Percentiles rank a stretch among this genome's conserved stretches.
phyloP scores from a whole-genome alignment of 768 basidiomycete species.

The Plicaturopsis crispa region DNA sequence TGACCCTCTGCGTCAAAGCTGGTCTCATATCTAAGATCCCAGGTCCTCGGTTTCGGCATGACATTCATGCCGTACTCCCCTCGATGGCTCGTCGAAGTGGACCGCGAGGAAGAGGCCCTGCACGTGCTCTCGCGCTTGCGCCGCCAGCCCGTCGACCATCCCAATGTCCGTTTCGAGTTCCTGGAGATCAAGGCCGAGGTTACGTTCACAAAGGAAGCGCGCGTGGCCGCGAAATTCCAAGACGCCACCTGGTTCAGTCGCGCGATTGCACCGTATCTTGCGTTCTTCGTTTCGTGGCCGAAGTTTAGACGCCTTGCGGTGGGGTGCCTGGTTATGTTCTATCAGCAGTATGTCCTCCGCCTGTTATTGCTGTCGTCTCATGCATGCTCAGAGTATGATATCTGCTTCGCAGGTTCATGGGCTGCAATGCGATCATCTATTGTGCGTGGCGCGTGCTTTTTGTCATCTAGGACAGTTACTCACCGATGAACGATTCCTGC shows the following conservation, averaged over 20 bases:
- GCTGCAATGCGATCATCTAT: slow-evolving; percentile 15
- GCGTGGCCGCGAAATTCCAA: slow-evolving; percentile 10
- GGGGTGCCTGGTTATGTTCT: neutral
- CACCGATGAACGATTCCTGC: slow-evolving; percentile 20
- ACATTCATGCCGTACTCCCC: slow-evolving; percentile 30
- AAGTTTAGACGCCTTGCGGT: slow-evolving; percentile 15
- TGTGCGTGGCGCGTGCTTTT: slow-evolving; percentile 4
- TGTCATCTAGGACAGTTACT: neutral
- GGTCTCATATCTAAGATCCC: too few relatives aligned
- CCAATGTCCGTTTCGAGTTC: slow-evolving; percentile 28
- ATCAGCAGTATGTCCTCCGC: slow-evolving; percentile 3
- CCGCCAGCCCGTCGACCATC: slow-evolving; percentile 20
- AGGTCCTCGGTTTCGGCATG: neutral
- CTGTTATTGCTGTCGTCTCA: neutral
- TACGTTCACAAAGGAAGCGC: slow-evolving; percentile 9
- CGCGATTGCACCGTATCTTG: slow-evolving; percentile 12
- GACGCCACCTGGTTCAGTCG: slow-evolving; percentile 11
- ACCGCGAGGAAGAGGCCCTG: slow-evolving; percentile 27
- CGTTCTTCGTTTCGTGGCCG: slow-evolving; percentile 13
- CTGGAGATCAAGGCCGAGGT: slow-evolving; percentile 31
- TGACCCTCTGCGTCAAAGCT: too few relatives aligned
- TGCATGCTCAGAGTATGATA: too few relatives aligned
- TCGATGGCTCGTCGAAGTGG: slow-evolving; percentile 32
- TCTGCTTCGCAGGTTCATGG: too few relatives aligned
- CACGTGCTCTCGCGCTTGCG: slow-evolving; percentile 25